Conservation (phyloP, 164 flowering plant genomes). For the Magnolia changhungtana region DNA sequence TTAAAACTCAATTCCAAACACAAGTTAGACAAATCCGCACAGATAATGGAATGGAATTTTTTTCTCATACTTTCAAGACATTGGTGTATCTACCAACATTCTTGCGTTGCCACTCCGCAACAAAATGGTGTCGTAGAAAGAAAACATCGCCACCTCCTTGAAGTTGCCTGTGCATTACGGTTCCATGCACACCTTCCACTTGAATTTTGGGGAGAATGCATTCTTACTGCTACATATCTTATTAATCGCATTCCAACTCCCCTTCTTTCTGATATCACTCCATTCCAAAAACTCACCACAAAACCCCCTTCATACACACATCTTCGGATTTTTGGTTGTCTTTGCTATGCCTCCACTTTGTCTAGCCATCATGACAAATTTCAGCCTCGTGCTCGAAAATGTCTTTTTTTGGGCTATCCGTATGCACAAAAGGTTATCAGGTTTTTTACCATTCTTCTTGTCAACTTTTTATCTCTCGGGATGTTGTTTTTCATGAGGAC, state of each 20-base stretch:
- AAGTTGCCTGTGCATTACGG: neutral
- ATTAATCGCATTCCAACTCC: neutral
- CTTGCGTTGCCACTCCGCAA: neutral
- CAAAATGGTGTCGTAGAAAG: constrained; percentile 3
- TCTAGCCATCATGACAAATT: neutral
- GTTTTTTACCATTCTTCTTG: neutral
- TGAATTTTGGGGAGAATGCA: constrained; percentile 4
- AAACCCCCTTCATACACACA: neutral
- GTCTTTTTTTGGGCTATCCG: neutral
- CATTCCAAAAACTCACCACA: neutral
- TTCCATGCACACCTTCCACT: neutral
- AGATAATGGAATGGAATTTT: neutral
- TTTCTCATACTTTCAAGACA: neutral
- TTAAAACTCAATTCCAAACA: neutral
- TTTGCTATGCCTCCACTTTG: neutral
- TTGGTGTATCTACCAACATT: neutral
- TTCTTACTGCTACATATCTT: neutral
- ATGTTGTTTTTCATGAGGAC: neutral
- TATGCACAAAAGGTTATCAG: neutral
- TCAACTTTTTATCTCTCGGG: neutral
- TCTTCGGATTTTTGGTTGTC: neutral
- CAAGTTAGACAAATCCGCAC: neutral
- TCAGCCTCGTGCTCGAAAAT: neutral
- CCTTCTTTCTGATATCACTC: neutral
- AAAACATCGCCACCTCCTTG: neutral